Percentiles rank a stretch among this genome's conserved stretches.
phyloP scores from a whole-genome alignment of 805 yeast genomes.

The Ogataea salicorniae region DNA sequence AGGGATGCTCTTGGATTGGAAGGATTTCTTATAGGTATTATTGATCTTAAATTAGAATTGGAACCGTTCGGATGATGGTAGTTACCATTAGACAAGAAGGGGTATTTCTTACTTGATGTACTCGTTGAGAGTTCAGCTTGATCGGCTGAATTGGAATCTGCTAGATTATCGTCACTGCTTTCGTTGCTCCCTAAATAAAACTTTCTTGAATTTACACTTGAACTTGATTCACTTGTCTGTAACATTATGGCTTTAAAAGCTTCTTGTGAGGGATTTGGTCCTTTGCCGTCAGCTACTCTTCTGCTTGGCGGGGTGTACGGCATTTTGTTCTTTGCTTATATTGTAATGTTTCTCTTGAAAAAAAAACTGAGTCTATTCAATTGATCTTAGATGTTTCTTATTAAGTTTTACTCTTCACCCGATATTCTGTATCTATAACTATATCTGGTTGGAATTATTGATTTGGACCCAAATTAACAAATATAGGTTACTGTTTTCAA shows the following conservation, averaged over 20 bases:
- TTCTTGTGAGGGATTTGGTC: slow-evolving; percentile 2
- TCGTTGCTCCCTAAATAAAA: slow-evolving; percentile 11
- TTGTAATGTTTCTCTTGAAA: not conserved
- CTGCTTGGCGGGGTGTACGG: slow-evolving; percentile 27
- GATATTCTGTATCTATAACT: too few relatives aligned
- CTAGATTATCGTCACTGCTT: slow-evolving; percentile 8
- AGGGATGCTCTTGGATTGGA: not conserved
- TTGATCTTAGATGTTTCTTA: too few relatives aligned
- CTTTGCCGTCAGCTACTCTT: not conserved
- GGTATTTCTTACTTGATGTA: not conserved
- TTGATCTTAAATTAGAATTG: not conserved
- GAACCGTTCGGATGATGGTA: not conserved
- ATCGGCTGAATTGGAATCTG: not conserved
- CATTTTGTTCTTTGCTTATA: slow-evolving; percentile 9
- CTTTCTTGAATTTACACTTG: slow-evolving; percentile 7
- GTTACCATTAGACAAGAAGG: not conserved
- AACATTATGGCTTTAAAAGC: slow-evolving; percentile 12
- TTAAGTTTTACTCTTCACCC: too few relatives aligned
- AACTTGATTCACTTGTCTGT: slow-evolving; percentile 6
- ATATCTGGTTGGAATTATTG: too few relatives aligned
- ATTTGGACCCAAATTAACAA: too few relatives aligned
- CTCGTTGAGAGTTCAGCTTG: not conserved
- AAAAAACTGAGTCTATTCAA: not conserved
- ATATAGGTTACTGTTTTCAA: too few relatives aligned
- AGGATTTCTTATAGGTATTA: not conserved